Conservation (phyloP, 2,329 filamentous ascomycete genomes). For the Claviceps sp. region DNA sequence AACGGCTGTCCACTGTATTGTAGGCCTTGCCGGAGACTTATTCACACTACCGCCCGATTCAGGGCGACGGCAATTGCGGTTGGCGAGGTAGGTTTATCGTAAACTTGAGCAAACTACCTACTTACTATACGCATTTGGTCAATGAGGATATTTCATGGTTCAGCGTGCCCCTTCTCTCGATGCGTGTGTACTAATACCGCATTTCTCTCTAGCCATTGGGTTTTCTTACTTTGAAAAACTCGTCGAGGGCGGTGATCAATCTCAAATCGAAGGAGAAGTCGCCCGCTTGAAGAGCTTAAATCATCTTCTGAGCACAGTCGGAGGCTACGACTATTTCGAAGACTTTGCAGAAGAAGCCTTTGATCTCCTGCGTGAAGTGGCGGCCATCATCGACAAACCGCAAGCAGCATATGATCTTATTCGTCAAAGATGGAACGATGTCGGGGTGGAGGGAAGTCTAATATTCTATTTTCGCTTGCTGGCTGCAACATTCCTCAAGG, state of each 20-base stretch:
- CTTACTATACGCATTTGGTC: not conserved
- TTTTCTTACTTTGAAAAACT: slow-evolving; percentile 90
- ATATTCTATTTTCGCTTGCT: slow-evolving; percentile 78
- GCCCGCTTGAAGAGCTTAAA: slow-evolving; percentile 59
- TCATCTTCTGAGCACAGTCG: slow-evolving; percentile 54
- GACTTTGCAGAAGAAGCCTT: slow-evolving; percentile 72
- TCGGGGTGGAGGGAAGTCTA: slow-evolving; percentile 53
- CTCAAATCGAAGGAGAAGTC: slow-evolving; percentile 55
- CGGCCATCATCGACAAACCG: slow-evolving; percentile 44
- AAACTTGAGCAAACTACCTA: slow-evolving; percentile 4
- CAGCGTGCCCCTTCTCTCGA: not conserved
- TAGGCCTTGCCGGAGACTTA: slow-evolving; percentile 74
- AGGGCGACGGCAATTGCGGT: slow-evolving; percentile 90
- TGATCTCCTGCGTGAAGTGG: slow-evolving; percentile 51
- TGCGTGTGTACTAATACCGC: not conserved
- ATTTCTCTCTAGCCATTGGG: slow-evolving; percentile 54
- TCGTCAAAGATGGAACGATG: slow-evolving; percentile 60
- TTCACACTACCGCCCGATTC: slow-evolving; percentile 73
- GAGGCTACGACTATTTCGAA: slow-evolving; percentile 59
- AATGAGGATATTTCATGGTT: not conserved
- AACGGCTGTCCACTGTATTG: slow-evolving; percentile 6
- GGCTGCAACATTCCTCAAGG: slow-evolving; percentile 73
- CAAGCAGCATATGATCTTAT: slow-evolving; percentile 41
- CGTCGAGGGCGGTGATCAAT: slow-evolving; percentile 49
- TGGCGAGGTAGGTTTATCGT: slow-evolving; percentile 68